Percentiles rank a stretch among this genome's conserved stretches.
Evolutionary conservation across 2,329 filamentous ascomycete species (phyloP).

Genomic region (Diaporthe capsici): DNA sequence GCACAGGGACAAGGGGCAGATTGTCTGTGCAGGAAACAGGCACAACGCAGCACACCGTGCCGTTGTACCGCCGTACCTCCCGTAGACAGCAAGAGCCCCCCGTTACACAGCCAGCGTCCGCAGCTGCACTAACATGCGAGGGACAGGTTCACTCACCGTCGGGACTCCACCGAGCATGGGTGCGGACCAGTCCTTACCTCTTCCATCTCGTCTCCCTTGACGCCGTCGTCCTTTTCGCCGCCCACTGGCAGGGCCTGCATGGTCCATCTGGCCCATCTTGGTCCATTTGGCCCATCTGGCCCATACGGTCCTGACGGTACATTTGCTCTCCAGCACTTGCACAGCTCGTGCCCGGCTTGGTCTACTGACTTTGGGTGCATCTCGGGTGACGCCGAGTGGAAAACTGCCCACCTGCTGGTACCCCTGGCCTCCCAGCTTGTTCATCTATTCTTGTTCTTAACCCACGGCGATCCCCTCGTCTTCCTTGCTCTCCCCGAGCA

Average conservation of each 20-base stretch:
- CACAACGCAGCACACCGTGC: conserved; percentile 16
- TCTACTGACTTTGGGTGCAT: conserved; percentile 31
- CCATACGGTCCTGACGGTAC: conserved; percentile 14
- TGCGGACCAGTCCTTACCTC: conserved; percentile 10
- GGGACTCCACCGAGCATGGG: conserved; percentile 30
- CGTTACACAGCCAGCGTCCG: conserved; percentile 23
- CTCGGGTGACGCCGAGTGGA: conserved; percentile 41
- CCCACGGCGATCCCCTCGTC: conserved; percentile 39
- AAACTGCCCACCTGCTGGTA: conserved; percentile 38
- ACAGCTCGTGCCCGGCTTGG: background rate
- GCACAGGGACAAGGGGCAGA: conserved; percentile 6
- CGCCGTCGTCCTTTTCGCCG: conserved; percentile 25
- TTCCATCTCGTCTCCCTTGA: conserved; percentile 32
- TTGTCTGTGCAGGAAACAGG: conserved; percentile 24
- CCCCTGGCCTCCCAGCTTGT: conserved; percentile 18
- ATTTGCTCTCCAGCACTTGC: conserved; percentile 2
- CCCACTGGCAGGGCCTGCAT: conserved; percentile 20
- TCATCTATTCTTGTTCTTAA: conserved; percentile 35
- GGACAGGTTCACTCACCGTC: conserved; percentile 23
- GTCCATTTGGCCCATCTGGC: conserved; percentile 2
- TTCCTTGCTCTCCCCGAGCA: conserved; percentile 24
- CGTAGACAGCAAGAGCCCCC: background rate
- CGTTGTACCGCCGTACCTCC: background rate
- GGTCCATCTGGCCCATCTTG: conserved; percentile 15
- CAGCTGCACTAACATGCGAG: conserved; percentile 24